Percentiles rank a stretch among this genome's conserved stretches.
Conservation (phyloP, 108 stramenopile species). For the Schizochytrium sp. region DNA sequence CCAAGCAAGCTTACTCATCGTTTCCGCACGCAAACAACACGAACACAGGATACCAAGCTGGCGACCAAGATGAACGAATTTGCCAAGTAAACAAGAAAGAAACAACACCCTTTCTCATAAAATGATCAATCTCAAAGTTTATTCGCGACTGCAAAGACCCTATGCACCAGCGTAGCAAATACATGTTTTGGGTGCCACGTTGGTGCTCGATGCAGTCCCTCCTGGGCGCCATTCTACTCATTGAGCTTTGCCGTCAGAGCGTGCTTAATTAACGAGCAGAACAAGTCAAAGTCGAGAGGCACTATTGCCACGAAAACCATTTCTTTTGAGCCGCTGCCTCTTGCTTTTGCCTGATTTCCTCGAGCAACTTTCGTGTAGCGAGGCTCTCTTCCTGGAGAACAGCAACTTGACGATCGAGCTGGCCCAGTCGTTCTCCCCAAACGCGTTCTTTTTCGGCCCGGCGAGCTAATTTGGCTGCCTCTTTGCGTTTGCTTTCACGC, state of each 20-base stretch:
- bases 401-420: background rate
- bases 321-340: background rate
- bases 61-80: background rate
- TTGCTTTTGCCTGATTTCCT: background rate
- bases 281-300: too few relatives aligned
- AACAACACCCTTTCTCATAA: too few relatives aligned
- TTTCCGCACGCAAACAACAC: too few relatives aligned
- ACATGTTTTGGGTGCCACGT: too few relatives aligned
- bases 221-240: too few relatives aligned
- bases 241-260: too few relatives aligned
- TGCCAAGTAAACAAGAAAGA: background rate
- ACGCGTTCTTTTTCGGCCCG: background rate
- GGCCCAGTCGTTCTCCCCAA: background rate
- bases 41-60: background rate
- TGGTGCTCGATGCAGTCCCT: too few relatives aligned
- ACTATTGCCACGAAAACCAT: background rate
- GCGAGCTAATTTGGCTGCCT: background rate
- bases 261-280: too few relatives aligned
- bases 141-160: too few relatives aligned
- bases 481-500: background rate
- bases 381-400: background rate
- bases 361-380: background rate
- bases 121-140: too few relatives aligned
- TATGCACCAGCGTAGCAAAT: too few relatives aligned
- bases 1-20: too few relatives aligned